Conservation (phyloP, 139 green algal species). For the Microglena sp. region DNA sequence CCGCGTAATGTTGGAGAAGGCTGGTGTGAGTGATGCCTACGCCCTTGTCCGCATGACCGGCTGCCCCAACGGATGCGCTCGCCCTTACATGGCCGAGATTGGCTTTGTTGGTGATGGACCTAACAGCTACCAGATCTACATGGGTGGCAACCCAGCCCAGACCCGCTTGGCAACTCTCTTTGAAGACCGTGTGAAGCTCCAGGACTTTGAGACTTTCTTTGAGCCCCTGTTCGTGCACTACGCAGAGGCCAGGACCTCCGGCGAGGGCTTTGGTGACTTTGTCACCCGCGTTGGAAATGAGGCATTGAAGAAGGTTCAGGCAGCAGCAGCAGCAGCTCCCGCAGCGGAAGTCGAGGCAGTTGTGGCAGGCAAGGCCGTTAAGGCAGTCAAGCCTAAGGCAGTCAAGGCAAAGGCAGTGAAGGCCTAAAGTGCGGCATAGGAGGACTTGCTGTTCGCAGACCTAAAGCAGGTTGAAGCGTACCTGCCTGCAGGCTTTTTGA, state of each 20-base stretch:
- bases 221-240: slow-evolving; percentile 86
- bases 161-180: slow-evolving; percentile 77
- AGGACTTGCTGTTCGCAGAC: no score
- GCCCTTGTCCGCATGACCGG: slow-evolving; percentile 88
- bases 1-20: slow-evolving; percentile 50
- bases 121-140: slow-evolving; percentile 95
- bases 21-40: slow-evolving; percentile 28
- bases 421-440: no score
- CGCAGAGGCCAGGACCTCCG: slow-evolving; percentile 12
- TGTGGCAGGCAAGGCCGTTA: not conserved
- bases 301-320: slow-evolving; percentile 28
- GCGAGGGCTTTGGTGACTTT: slow-evolving; percentile 89
- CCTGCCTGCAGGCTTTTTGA: no score
- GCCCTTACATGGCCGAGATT: slow-evolving; percentile 98
- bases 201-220: slow-evolving; percentile 84
- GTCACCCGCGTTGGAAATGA: slow-evolving; percentile 48
- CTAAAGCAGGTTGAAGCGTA: no score
- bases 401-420: no score
- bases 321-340: no score
- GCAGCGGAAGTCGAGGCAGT: no score
- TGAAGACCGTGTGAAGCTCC: slow-evolving; percentile 71
- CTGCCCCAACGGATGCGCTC: slow-evolving; percentile 96
- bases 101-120: slow-evolving; percentile 96
- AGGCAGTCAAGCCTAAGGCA: no score
- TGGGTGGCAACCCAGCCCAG: slow-evolving; percentile 75